These are phyloP conservation scores for Colletotrichum somersetense DNA, from an alignment of 2,329 filamentous ascomycete species.

Conservation along the genomic window DNA sequence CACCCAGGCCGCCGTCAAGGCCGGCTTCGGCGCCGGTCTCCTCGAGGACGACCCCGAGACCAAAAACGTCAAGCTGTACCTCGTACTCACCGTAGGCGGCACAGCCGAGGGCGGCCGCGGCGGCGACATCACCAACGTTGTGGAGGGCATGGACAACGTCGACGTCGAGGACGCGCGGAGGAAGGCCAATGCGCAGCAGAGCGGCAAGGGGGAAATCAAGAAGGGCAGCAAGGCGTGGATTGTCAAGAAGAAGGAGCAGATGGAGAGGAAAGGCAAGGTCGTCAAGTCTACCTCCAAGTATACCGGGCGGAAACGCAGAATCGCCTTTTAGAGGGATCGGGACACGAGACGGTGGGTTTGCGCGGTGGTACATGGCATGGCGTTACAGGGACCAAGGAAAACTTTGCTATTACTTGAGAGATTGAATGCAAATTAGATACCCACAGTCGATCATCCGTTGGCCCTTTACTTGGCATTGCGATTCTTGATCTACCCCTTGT, in stretches of 20 bases:
- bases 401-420: slow-evolving; percentile 17
- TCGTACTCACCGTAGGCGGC: slow-evolving; percentile 90
- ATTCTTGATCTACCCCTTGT: too few relatives aligned
- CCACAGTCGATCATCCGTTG: slow-evolving; percentile 71
- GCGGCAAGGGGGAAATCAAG: slow-evolving; percentile 67
- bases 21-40: slow-evolving; percentile 94
- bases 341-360: slow-evolving; percentile 16
- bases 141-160: slow-evolving; percentile 89
- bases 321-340: slow-evolving; percentile 71
- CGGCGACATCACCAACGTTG: slow-evolving; percentile 91
- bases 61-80: slow-evolving; percentile 96
- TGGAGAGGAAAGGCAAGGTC: slow-evolving; percentile 93
- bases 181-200: slow-evolving; percentile 57
- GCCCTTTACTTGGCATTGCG: slow-evolving; percentile 34
- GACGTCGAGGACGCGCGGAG: slow-evolving; percentile 80
- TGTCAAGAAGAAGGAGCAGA: slow-evolving; percentile 88
- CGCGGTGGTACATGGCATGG: slow-evolving; percentile 40
- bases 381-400: slow-evolving; percentile 42
- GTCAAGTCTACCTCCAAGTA: slow-evolving; percentile 95
- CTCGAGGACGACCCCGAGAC: slow-evolving; percentile 96
- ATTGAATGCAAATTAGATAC: slow-evolving; percentile 41
- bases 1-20: slow-evolving; percentile 87
- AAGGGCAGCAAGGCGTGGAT: slow-evolving; percentile 92
- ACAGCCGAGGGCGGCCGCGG: slow-evolving; percentile 61
- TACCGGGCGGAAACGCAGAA: slow-evolving; percentile 87